These are phyloP conservation scores for Russula olivacea DNA, from an alignment of 768 basidiomycete species.

Conservation along the genomic window DNA sequence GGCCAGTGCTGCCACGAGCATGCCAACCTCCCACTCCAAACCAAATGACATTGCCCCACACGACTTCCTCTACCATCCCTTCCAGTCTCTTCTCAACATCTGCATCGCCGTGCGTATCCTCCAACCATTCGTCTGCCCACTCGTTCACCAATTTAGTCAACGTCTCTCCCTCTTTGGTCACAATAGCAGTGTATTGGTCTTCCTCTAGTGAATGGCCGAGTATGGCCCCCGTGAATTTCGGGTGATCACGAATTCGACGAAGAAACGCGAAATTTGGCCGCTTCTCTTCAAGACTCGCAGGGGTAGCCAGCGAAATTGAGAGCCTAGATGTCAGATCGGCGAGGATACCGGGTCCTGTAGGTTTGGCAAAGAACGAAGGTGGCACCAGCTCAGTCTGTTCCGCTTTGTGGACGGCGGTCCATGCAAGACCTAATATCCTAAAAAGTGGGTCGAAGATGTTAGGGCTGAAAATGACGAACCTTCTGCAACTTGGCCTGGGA, in stretches of 20 bases:
- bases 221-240: slow-evolving; percentile 26
- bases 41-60: slow-evolving; percentile 49
- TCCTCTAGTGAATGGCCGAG: slow-evolving; percentile 10
- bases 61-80: slow-evolving; percentile 58
- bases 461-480: slow-evolving; percentile 34
- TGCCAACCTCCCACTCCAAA: slow-evolving; percentile 55
- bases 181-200: slow-evolving; percentile 17
- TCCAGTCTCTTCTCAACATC: slow-evolving; percentile 34
- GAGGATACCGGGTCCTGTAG: background rate
- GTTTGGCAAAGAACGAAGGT: slow-evolving; percentile 26
- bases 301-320: background rate
- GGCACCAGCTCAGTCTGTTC: slow-evolving; percentile 35
- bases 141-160: slow-evolving; percentile 23
- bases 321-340: slow-evolving; percentile 30
- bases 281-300: slow-evolving; percentile 36
- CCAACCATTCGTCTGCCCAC: slow-evolving; percentile 25
- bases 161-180: slow-evolving; percentile 17
- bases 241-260: slow-evolving; percentile 49
- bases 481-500: slow-evolving; percentile 56
- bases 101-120: slow-evolving; percentile 15
- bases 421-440: slow-evolving; percentile 45
- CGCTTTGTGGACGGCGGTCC: slow-evolving; percentile 44
- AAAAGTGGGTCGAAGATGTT: background rate
- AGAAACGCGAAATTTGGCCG: slow-evolving; percentile 40
- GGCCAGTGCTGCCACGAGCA: slow-evolving; percentile 23